Percentiles rank a stretch among this genome's conserved stretches.
Evolutionary conservation across 352 stramenopile genomes (phyloP).

Genomic region (Aphanomyces euteiches): DNA sequence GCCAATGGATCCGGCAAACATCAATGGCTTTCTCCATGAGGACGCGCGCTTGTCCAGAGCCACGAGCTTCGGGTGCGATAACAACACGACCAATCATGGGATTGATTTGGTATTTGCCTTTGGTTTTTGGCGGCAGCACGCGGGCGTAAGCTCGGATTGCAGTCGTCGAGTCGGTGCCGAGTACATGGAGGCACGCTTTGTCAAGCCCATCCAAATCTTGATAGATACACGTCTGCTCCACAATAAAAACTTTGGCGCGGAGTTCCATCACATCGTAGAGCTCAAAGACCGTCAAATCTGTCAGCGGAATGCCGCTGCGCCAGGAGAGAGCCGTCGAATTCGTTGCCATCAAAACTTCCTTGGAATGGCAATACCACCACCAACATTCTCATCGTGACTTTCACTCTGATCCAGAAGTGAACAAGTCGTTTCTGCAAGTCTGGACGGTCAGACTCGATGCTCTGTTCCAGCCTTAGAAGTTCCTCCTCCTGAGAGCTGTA

Average conservation of each 20-base stretch:
- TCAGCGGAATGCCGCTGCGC: neutral
- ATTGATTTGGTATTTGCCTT: neutral
- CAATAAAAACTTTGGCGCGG: slow-evolving; percentile 17
- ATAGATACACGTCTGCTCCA: slow-evolving; percentile 16
- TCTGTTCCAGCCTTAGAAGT: too few species aligned
- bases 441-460: too few species aligned
- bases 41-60: neutral
- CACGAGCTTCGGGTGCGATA: slow-evolving; percentile 1
- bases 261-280: slow-evolving; percentile 27
- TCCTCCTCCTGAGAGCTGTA: too few species aligned
- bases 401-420: too few species aligned
- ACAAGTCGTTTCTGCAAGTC: too few species aligned
- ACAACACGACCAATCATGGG: slow-evolving; percentile 28
- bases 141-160: slow-evolving; percentile 21
- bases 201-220: slow-evolving; percentile 23
- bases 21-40: slow-evolving; percentile 15
- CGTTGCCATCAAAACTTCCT: too few species aligned
- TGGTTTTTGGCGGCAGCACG: slow-evolving; percentile 13
- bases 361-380: too few species aligned
- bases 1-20: slow-evolving; percentile 6
- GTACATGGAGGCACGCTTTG: slow-evolving; percentile 21
- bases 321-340: too few species aligned
- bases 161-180: neutral
- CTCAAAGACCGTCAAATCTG: neutral
- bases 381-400: too few species aligned